Conservation (phyloP, 495 filamentous ascomycete genomes). For the Elasticomyces elasticus region DNA sequence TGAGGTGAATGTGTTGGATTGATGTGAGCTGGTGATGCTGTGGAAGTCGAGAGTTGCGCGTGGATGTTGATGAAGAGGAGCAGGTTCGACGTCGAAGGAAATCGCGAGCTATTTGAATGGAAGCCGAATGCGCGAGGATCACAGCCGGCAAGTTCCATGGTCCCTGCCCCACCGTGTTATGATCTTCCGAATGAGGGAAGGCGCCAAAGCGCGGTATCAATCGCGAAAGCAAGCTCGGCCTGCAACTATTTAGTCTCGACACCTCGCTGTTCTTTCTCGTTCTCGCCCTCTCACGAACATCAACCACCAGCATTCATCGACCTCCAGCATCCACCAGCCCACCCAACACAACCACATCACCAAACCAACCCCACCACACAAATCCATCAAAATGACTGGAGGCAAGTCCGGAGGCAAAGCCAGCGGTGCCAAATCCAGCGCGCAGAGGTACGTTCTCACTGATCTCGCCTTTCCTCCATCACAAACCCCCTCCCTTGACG, state of each 20-base stretch:
- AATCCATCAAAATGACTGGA: conserved; percentile 84
- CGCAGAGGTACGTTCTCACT: conserved; percentile 72
- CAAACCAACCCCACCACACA: conserved; percentile 27
- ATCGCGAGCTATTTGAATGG: no score
- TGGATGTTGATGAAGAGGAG: conserved; percentile 18
- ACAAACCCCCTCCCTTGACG: conserved; percentile 24
- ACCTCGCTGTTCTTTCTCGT: background rate
- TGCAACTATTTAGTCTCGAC: background rate
- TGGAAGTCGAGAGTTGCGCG: background rate
- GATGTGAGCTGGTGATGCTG: conserved; percentile 18
- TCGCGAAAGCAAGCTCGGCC: background rate
- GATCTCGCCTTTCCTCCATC: conserved; percentile 16
- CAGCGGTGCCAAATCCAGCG: conserved; percentile 81
- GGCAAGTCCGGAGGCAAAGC: conserved; percentile 99
- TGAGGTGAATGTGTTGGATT: conserved; percentile 12
- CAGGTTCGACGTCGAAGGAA: conserved; percentile 4
- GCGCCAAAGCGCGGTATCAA: background rate
- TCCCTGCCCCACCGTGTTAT: no score
- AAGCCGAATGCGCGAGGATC: no score
- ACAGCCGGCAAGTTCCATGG: no score
- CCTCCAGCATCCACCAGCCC: conserved; percentile 11
- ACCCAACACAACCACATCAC: conserved; percentile 10
- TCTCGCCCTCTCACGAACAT: conserved; percentile 20
- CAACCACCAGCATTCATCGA: conserved; percentile 22
- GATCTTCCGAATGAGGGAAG: no score